Evolutionary conservation across 177 flowering plant species (phyloP).

Genomic region (Vitis hybrid): DNA sequence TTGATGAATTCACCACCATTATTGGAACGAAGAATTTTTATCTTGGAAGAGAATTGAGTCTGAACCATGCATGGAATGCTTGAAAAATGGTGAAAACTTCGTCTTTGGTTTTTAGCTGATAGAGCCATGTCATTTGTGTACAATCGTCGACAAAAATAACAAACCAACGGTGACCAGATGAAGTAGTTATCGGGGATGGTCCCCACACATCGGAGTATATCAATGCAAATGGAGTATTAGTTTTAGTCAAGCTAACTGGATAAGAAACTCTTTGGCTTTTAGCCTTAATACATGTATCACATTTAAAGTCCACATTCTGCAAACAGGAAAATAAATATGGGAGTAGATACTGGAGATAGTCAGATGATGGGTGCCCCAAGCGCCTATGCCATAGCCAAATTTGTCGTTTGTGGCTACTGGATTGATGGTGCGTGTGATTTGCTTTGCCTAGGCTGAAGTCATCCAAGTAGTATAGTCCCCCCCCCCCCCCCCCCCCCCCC

Average conservation of each 20-base stretch:
- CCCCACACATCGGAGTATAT: slow-evolving; percentile 7
- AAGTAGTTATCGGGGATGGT: slow-evolving; percentile 1
- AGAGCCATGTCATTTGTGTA: neutral
- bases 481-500: no score
- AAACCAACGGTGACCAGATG: slow-evolving; percentile 1
- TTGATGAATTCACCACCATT: neutral
- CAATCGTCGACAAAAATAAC: slow-evolving; percentile 4
- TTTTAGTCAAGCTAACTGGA: neutral
- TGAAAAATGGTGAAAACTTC: slow-evolving; percentile 1
- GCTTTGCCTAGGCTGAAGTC: neutral
- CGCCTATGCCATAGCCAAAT: slow-evolving; percentile 4
- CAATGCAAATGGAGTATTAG: slow-evolving; percentile 3
- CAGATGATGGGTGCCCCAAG: neutral
- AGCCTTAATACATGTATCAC: neutral
- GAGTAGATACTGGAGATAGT: neutral
- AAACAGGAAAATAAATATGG: neutral
- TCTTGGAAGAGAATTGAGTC: neutral
- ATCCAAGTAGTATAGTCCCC: neutral
- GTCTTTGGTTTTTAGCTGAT: neutral
- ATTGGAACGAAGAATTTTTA: neutral
- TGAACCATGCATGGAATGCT: slow-evolving; percentile 1
- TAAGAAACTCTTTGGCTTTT: neutral
- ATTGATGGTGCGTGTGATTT: no score
- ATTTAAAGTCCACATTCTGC: slow-evolving; percentile 4
- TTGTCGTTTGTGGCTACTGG: no score